Conservation (phyloP, 2,329 filamentous ascomycete species). For the Colletotrichum gigasporum region DNA sequence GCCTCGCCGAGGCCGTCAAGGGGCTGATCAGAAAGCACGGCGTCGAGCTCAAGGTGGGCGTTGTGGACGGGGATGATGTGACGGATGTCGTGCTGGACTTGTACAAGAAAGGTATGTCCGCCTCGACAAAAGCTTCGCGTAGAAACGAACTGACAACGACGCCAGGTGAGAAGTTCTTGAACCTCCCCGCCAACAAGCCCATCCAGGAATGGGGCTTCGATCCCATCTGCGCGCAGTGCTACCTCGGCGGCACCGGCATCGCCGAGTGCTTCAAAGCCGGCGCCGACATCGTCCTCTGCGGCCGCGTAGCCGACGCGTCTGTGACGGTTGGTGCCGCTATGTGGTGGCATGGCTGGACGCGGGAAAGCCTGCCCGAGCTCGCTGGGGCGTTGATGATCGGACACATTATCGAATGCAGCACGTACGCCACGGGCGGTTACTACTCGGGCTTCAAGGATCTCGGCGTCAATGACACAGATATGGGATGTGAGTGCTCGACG, state of each 20-base stretch:
- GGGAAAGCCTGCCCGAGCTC: slow-evolving; percentile 33
- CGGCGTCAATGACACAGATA: slow-evolving; percentile 32
- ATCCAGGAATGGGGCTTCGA: slow-evolving; percentile 41
- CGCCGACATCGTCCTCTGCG: slow-evolving; percentile 53
- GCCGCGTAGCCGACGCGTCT: slow-evolving; percentile 53
- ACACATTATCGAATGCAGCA: slow-evolving; percentile 36
- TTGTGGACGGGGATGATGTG: slow-evolving; percentile 46
- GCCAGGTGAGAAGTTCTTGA: too few relatives aligned
- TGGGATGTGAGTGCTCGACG: slow-evolving; percentile 41
- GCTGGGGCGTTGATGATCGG: slow-evolving; percentile 35
- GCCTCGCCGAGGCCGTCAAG: slow-evolving; percentile 34
- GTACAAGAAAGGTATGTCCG: too few relatives aligned
- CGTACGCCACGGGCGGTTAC: slow-evolving; percentile 43
- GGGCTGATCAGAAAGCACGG: slow-evolving; percentile 39
- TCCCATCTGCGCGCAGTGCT: slow-evolving; percentile 46
- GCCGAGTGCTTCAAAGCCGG: slow-evolving; percentile 48
- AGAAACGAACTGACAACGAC: too few relatives aligned
- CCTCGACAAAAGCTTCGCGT: too few relatives aligned
- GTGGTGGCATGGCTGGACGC: slow-evolving; percentile 54
- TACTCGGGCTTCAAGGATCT: slow-evolving; percentile 41
- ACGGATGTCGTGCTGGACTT: slow-evolving; percentile 37
- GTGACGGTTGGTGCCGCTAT: slow-evolving; percentile 61
- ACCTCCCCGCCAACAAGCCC: slow-evolving; percentile 33
- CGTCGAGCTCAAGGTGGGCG: slow-evolving; percentile 43
- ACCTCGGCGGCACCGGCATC: slow-evolving; percentile 60